Percentiles rank a stretch among this genome's conserved stretches.
Evolutionary conservation across 306 rosid species (phyloP).

Genomic region (Arachis stenosperma): DNA sequence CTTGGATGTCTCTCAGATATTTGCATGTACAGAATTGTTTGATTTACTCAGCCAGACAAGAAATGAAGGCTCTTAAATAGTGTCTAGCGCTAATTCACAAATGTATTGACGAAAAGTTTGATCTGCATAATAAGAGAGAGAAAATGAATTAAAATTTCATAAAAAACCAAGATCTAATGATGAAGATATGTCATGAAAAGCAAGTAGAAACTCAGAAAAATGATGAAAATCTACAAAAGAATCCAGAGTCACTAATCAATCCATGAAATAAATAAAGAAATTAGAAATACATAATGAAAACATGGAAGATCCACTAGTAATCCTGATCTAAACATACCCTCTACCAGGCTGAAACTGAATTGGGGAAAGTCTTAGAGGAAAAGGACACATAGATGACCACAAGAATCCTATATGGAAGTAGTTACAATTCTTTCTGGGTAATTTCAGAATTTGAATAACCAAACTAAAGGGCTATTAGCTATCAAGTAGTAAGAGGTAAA

Average conservation of each 20-base stretch:
- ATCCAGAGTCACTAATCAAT: slow-evolving; percentile 1
- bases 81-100: no score
- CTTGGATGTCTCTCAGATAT: slow-evolving; percentile 51
- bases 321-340: neutral
- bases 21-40: slow-evolving; percentile 53
- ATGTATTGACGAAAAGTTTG: slow-evolving; percentile 18
- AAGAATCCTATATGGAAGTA: slow-evolving; percentile 2
- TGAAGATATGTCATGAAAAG: slow-evolving; percentile 18
- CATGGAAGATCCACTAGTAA: neutral
- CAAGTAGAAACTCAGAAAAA: slow-evolving; percentile 5
- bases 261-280: neutral
- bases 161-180: slow-evolving; percentile 7
- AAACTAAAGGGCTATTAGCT: neutral
- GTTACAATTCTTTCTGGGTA: neutral
- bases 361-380: neutral
- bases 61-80: neutral
- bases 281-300: neutral
- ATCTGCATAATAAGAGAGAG: slow-evolving; percentile 41
- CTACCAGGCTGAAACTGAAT: neutral
- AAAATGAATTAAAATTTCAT: neutral
- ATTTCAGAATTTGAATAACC: slow-evolving; percentile 11
- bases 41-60: slow-evolving; percentile 1
- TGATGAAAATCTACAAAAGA: neutral
- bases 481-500: neutral
- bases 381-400: neutral